phyloP scores from a whole-genome alignment of 768 basidiomycete species.

The Cystoderma amianthinum region DNA sequence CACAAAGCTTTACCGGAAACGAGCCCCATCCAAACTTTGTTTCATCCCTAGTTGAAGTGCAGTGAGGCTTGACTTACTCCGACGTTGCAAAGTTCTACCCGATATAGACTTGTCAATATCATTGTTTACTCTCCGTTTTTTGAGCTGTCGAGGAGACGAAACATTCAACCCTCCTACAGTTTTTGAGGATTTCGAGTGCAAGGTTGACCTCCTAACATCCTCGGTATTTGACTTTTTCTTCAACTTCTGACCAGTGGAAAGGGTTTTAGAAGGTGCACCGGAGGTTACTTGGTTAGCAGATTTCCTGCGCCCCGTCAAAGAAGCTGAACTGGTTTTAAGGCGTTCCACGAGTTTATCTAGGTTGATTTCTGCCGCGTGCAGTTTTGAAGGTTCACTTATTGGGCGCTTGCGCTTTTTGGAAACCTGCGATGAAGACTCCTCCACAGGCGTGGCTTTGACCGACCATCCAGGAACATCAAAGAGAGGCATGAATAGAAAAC shows the following conservation, averaged over 20 bases:
- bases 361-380: conserved; percentile 37
- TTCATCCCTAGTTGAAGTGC: conserved; percentile 73
- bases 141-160: no score
- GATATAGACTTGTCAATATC: no score
- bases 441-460: conserved; percentile 34
- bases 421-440: conserved; percentile 17
- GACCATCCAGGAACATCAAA: conserved; percentile 73
- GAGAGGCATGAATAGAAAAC: conserved; percentile 31
- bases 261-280: no score
- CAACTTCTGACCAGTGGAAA: no score
- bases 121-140: no score
- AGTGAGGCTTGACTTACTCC: conserved; percentile 44
- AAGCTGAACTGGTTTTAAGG: conserved; percentile 26
- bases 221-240: no score
- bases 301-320: no score
- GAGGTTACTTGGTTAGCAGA: no score
- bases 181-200: no score
- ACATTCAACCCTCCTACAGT: no score
- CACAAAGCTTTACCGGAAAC: conserved; percentile 61
- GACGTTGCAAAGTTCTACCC: no score
- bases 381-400: conserved; percentile 24
- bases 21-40: conserved; percentile 77
- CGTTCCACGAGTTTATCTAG: conserved; percentile 55
- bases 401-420: conserved; percentile 54
- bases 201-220: no score